Evolutionary conservation across 805 yeast species (phyloP), one percentile per base, ranked within the genome.

Genomic region (Candida sanyiensis): DNA sequence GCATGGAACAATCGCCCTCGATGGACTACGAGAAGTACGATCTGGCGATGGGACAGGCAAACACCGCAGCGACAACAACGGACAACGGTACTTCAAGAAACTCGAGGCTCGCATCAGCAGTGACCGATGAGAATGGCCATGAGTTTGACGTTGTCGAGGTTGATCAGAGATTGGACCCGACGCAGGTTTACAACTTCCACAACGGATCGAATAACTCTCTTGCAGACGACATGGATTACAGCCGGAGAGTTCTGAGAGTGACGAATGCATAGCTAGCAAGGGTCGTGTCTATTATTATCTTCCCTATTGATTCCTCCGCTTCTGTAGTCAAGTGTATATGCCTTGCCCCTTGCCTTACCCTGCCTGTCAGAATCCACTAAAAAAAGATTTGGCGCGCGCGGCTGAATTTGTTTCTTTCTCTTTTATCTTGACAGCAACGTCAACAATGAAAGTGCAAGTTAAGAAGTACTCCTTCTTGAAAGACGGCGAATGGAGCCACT

Each of bases 151-250:
- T 63, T 32, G 54, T 50, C 15, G 57, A 59, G 37, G 75, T 75
- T n/a, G 85, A 78, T 57, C 80, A 73, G 49, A 58, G 85, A 29
- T 56, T 79, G 39, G 84, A 79, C 46, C 84, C 84, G 5, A 59
- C 65, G 38, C 68, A 68, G 33, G 64, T 75, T 62, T 67, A 69
- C 44, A 61, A 61, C 39, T 66, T 69, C 62, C 72, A 63, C 33
- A 67, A 66, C 47, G 67, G 65, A 25, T 69, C 77, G 7, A 57
- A 64, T 31, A 59, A 68, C 33, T 64, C 74, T 24, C 51, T 77
- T 25, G 73, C 67, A 15, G 84, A 77, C 51, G 73, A 77, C 40
- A 64, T 65, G 45, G 83, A 78, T 49, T 77, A 77, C 49, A 66
- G 75, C 4, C 60, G 83, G 30, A 63, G 71, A 42, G 80, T 78